These are phyloP conservation scores for Elsinoe fawcettii DNA, from an alignment of 2,329 filamentous ascomycete genomes.

Conservation along the genomic window DNA sequence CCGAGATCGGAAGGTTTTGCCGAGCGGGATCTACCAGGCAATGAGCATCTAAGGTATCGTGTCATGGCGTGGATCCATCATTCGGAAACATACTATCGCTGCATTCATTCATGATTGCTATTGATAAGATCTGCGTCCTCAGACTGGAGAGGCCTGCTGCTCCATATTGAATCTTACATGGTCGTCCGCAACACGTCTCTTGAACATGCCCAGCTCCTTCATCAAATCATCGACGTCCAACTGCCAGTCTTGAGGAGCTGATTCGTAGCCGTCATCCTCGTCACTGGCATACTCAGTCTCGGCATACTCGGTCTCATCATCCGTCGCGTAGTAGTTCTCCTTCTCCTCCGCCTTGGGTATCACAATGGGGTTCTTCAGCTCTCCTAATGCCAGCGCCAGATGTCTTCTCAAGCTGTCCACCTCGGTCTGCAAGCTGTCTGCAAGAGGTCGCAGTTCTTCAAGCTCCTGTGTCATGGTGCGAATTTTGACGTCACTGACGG, in stretches of 20 bases:
- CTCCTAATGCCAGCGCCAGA: slow-evolving; percentile 74
- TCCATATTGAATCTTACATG: slow-evolving; percentile 50
- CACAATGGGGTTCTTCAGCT: slow-evolving; percentile 86
- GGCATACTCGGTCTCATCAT: slow-evolving; percentile 50
- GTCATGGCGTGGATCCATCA: too few species aligned
- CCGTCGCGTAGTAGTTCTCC: slow-evolving; percentile 44
- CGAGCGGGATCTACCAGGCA: not conserved
- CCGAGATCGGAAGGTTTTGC: not conserved
- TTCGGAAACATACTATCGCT: not conserved
- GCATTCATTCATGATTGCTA: slow-evolving; percentile 10
- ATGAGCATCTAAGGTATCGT: too few species aligned
- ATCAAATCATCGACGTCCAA: slow-evolving; percentile 79
- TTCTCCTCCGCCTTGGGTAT: slow-evolving; percentile 33
- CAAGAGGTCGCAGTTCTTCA: slow-evolving; percentile 40
- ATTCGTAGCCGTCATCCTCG: slow-evolving; percentile 41
- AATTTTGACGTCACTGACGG: slow-evolving; percentile 91
- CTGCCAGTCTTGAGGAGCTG: slow-evolving; percentile 47
- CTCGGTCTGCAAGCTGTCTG: slow-evolving; percentile 55
- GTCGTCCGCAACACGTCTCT: slow-evolving; percentile 80
- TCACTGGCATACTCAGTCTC: slow-evolving; percentile 36
- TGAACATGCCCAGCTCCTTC: slow-evolving; percentile 70
- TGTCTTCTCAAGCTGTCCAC: slow-evolving; percentile 86
- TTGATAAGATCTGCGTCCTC: not conserved
- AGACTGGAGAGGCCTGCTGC: not conserved
- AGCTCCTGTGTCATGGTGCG: slow-evolving; percentile 58